Conservation (phyloP, 192 early-diverging fungal genomes). For the Umbelopsis isabellina region DNA sequence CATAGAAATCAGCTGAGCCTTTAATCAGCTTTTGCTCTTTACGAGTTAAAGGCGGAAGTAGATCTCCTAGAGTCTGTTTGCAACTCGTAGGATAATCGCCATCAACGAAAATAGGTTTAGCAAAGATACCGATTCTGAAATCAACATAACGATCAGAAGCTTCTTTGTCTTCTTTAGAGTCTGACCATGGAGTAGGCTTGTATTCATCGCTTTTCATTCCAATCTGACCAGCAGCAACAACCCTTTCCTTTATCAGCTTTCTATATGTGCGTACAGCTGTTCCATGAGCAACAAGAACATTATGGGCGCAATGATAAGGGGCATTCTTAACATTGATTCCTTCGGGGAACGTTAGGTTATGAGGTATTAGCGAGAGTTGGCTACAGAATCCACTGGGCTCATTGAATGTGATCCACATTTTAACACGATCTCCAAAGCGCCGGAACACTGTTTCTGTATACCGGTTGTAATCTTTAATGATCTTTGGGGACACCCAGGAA, state of each 20-base stretch:
- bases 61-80: neutral
- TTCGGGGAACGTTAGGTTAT: neutral
- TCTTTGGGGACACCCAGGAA: neutral
- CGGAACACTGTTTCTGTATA: neutral
- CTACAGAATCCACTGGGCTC: neutral
- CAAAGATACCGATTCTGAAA: conserved; percentile 7
- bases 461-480: neutral
- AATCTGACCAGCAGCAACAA: neutral
- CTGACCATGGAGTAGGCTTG: conserved; percentile 7
- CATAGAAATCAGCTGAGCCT: conserved; percentile 8
- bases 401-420: conserved; percentile 1
- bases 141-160: neutral
- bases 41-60: neutral
- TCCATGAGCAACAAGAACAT: neutral
- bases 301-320: conserved; percentile 1
- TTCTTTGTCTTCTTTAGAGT: neutral
- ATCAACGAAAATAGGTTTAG: conserved; percentile 6
- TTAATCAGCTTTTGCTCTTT: conserved; percentile 5
- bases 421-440: neutral
- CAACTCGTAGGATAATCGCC: conserved; percentile 4
- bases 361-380: neutral
- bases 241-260: neutral
- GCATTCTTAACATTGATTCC: conserved; percentile 1
- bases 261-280: neutral
- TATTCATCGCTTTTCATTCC: neutral